These are phyloP conservation scores for Myriosclerotinia duriaeana DNA, from an alignment of 2,329 filamentous ascomycete species.

Conservation along the genomic window DNA sequence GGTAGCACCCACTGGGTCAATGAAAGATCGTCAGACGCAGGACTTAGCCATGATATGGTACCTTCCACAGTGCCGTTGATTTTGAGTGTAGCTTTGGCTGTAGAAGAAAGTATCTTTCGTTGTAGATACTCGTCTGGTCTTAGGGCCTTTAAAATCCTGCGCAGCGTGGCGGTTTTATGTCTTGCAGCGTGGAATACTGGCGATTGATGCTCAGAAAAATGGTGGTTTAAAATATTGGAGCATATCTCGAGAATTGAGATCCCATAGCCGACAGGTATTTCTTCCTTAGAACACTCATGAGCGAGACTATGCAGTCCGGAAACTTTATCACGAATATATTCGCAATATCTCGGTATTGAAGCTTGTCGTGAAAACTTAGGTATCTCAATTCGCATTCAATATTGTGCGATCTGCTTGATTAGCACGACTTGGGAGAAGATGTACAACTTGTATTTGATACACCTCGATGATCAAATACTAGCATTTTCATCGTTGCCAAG, in stretches of 20 bases:
- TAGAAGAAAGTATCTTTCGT: neutral
- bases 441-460: conserved; percentile 9
- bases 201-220: neutral
- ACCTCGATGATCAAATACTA: neutral
- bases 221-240: neutral
- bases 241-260: conserved; percentile 1
- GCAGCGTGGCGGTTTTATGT: neutral
- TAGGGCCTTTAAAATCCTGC: neutral
- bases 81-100: neutral
- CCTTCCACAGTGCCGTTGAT: neutral
- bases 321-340: conserved; percentile 4
- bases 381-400: neutral
- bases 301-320: neutral
- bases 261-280: neutral
- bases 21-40: neutral
- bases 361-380: neutral
- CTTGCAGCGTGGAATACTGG: neutral
- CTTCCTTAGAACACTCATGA: neutral
- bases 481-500: neutral
- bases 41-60: neutral
- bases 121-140: neutral
- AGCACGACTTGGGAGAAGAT: neutral
- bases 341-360: neutral
- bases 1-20: neutral
- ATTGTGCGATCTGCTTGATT: neutral